These are phyloP conservation scores for Lotmaria passim DNA, from an alignment of 208 protist species.

Conservation along the genomic window DNA sequence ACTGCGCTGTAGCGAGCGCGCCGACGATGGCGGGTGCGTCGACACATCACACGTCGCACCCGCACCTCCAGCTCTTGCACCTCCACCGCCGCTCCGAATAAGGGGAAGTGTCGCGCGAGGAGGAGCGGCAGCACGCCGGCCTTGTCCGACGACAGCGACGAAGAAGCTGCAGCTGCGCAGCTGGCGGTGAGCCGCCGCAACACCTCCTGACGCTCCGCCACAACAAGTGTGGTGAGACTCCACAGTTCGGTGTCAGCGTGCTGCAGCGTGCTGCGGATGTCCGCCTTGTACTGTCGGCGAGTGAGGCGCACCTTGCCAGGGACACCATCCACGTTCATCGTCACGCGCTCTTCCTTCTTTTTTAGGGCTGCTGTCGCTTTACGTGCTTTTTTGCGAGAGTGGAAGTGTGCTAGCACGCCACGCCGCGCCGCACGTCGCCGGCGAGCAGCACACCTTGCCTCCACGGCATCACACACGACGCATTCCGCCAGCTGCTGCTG, in stretches of 20 bases:
- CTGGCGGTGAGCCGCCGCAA: conserved; percentile 5
- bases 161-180: background rate
- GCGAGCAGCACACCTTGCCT: background rate
- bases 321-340: background rate
- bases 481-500: too few relatives aligned
- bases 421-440: conserved; percentile 7
- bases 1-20: background rate
- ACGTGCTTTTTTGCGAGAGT: background rate
- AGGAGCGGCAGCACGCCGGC: conserved; percentile 26
- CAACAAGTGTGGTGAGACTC: conserved; percentile 13
- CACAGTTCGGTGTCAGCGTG: conserved; percentile 16
- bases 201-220: conserved; percentile 7
- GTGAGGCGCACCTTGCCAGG: background rate
- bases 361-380: background rate
- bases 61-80: conserved; percentile 29
- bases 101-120: conserved; percentile 45
- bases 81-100: conserved; percentile 47
- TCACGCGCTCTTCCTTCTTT: too few relatives aligned
- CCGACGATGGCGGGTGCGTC: conserved; percentile 19
- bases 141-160: background rate
- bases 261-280: conserved; percentile 5
- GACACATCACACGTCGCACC: background rate
- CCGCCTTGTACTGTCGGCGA: conserved; percentile 13
- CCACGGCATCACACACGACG: background rate
- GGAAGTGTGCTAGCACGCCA: background rate